Evolutionary conservation across 768 basidiomycete species (phyloP).

Genomic region (Kwoniella pini): DNA sequence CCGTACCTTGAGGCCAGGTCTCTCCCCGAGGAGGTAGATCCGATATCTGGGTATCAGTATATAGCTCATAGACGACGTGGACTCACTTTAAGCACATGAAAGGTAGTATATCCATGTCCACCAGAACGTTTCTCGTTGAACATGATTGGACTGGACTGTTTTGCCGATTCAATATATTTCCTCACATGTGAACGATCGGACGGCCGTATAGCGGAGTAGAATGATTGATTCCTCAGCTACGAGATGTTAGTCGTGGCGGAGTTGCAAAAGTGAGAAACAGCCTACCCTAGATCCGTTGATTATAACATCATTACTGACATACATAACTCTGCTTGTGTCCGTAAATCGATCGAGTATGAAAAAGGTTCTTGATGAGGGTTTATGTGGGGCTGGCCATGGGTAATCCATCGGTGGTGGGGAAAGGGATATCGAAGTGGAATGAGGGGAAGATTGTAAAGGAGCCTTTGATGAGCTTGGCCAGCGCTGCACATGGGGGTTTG

Average conservation of each 20-base stretch:
- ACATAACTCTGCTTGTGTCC: slow-evolving; percentile 35
- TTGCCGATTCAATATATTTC: slow-evolving; percentile 36
- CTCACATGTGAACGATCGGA: slow-evolving; percentile 35
- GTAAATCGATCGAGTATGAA: slow-evolving; percentile 50
- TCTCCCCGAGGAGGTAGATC: slow-evolving; percentile 37
- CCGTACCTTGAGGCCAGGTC: slow-evolving; percentile 38
- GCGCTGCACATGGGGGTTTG: slow-evolving; percentile 1
- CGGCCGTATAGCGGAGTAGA: slow-evolving; percentile 43
- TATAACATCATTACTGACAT: slow-evolving; percentile 42
- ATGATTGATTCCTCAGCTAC: slow-evolving; percentile 37
- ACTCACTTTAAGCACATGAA: slow-evolving; percentile 40
- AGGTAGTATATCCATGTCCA: slow-evolving; percentile 37
- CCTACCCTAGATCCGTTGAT: slow-evolving; percentile 28
- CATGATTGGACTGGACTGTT: slow-evolving; percentile 35
- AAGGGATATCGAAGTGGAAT: slow-evolving; percentile 7
- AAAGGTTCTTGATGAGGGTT: slow-evolving; percentile 32
- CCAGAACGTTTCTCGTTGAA: slow-evolving; percentile 24
- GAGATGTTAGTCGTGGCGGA: background rate
- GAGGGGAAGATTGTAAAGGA: slow-evolving; percentile 8
- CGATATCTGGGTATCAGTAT: slow-evolving; percentile 28
- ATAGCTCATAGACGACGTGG: background rate
- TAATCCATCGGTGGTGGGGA: slow-evolving; percentile 5
- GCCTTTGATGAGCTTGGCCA: slow-evolving; percentile 15
- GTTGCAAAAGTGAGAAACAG: background rate
- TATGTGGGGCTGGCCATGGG: slow-evolving; percentile 18